These are phyloP conservation scores for Cystoderma amianthinum DNA, from an alignment of 768 basidiomycete species.

Conservation along the genomic window DNA sequence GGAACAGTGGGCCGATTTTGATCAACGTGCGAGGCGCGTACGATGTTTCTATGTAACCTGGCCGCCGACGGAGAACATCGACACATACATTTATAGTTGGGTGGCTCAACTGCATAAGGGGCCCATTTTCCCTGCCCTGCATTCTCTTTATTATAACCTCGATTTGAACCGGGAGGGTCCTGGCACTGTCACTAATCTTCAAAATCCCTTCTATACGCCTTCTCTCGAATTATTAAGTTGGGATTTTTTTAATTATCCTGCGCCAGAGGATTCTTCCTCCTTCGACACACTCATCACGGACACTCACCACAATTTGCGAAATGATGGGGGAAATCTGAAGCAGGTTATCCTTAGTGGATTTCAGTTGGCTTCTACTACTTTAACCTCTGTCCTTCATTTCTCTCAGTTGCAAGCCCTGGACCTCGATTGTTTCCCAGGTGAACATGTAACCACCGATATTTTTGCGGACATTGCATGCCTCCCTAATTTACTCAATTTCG, in stretches of 20 bases:
- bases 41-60: conserved; percentile 20
- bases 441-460: no score
- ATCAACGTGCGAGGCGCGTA: conserved; percentile 21
- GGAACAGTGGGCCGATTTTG: conserved; percentile 22
- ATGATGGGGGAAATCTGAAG: conserved; percentile 18
- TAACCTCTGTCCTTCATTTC: no score
- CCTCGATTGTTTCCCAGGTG: no score
- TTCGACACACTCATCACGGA: conserved; percentile 21
- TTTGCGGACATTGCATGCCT: no score
- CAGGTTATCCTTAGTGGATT: conserved; percentile 6
- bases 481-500: no score
- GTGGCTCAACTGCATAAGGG: conserved; percentile 19
- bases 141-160: conserved; percentile 20
- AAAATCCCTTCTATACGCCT: conserved; percentile 24
- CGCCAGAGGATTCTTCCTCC: no score
- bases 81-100: conserved; percentile 27
- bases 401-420: no score
- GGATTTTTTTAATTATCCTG: no score
- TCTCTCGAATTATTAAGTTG: conserved; percentile 19
- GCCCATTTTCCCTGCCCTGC: conserved; percentile 18
- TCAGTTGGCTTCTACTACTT: no score
- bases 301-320: conserved; percentile 17
- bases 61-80: conserved; percentile 22
- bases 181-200: conserved; percentile 21
- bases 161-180: no score